phyloP scores from a whole-genome alignment of 176 grass and related monocot species.

The Alopecurus myosuroides region DNA sequence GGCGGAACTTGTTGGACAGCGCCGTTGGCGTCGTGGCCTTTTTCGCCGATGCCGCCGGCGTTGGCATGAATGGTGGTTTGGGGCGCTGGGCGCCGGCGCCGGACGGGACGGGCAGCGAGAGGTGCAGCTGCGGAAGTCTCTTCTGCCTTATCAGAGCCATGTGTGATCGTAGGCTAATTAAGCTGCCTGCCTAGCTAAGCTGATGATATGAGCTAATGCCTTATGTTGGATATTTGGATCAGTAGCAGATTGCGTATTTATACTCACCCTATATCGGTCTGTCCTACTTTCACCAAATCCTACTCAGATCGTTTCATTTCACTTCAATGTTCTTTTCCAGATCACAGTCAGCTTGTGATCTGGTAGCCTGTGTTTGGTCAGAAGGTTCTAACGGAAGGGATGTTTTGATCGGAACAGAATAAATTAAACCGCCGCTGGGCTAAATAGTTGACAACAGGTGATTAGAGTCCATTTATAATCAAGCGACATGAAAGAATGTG shows the following conservation, averaged over 20 bases:
- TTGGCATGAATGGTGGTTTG: no score
- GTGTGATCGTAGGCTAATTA: background rate
- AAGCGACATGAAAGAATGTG: constrained; percentile 16
- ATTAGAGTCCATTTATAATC: constrained; percentile 9
- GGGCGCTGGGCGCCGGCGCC: background rate
- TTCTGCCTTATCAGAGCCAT: background rate
- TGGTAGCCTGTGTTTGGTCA: background rate
- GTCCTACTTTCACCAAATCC: background rate
- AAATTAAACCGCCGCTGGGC: constrained; percentile 2
- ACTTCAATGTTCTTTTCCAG: background rate
- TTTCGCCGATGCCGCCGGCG: no score
- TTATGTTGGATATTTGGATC: background rate
- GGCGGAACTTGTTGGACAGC: constrained; percentile 12
- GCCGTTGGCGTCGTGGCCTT: background rate
- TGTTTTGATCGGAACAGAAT: background rate
- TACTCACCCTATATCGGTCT: background rate
- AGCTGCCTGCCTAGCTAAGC: background rate
- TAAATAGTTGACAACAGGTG: no score
- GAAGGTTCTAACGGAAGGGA: background rate
- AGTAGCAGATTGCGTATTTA: background rate
- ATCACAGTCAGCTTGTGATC: background rate
- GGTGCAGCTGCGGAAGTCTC: constrained; percentile 26
- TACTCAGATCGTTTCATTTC: background rate
- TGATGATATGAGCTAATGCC: background rate
- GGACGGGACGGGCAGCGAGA: constrained; percentile 34